Evolutionary conservation across 257 asterid species (phyloP).

Genomic region (Cordia subcordata): DNA sequence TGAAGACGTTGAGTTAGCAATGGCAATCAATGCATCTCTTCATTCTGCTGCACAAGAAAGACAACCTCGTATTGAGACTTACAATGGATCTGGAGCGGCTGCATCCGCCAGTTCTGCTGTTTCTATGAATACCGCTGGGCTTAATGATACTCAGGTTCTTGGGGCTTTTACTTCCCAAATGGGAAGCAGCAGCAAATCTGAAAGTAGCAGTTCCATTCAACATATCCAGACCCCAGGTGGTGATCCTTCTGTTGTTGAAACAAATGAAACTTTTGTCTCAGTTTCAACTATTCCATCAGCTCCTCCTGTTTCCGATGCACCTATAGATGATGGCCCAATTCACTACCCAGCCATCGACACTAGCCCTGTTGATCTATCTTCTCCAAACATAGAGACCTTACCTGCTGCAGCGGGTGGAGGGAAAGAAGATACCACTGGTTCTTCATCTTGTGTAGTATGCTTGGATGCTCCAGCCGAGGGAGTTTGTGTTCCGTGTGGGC

Average conservation of each 20-base stretch:
- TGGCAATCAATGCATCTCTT: slow-evolving; percentile 73
- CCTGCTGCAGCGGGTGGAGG: slow-evolving; percentile 17
- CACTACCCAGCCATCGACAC: slow-evolving; percentile 67
- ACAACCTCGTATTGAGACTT: slow-evolving; percentile 26
- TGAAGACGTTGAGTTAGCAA: slow-evolving; percentile 52
- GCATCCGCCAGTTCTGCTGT: slow-evolving; percentile 35
- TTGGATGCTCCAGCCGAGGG: slow-evolving; percentile 80
- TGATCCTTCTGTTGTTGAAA: slow-evolving; percentile 17
- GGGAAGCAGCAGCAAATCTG: slow-evolving; percentile 26
- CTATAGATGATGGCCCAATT: slow-evolving; percentile 48
- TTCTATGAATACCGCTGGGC: slow-evolving; percentile 17
- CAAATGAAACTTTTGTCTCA: slow-evolving; percentile 26
- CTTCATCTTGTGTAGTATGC: slow-evolving; percentile 70
- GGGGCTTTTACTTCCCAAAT: slow-evolving; percentile 30
- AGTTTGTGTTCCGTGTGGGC: slow-evolving; percentile 94
- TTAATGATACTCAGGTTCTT: slow-evolving; percentile 13
- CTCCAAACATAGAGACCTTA: slow-evolving; percentile 17
- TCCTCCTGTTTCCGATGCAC: slow-evolving; percentile 37
- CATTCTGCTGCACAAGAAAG: slow-evolving; percentile 33
- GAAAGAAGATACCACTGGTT: slow-evolving; percentile 26
- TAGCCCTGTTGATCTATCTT: slow-evolving; percentile 37
- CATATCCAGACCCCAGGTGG: slow-evolving; percentile 16
- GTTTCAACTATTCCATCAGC: slow-evolving; percentile 55
- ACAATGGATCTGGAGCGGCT: slow-evolving; percentile 26
- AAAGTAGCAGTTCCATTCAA: slow-evolving; percentile 21